Evolutionary conservation across 2,329 filamentous ascomycete species (phyloP), one percentile per base, ranked within the genome.

Genomic region (Phyllosticta ampelicida): DNA sequence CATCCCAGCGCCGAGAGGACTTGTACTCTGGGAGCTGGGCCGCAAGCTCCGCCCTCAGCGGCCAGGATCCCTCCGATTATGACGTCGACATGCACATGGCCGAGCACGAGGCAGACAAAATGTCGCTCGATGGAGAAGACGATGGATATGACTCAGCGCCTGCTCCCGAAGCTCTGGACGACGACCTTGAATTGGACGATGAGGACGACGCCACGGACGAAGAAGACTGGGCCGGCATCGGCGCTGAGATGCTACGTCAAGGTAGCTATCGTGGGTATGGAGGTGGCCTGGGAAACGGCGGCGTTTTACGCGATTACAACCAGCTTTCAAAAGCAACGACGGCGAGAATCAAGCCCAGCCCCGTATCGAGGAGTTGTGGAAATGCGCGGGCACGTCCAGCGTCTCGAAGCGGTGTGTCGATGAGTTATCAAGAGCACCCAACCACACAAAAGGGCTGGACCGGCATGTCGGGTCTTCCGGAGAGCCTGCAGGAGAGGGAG

Each of bases 141-240:
- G 52, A 20, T 16, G 56, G 44, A 6, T 59, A 59, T n/a, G 57
- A 59, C 30, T 55, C 57, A 48, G 48, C 57, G 13, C 29, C 57
- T 16, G 90, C 86, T 29, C 87, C 90, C 65, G 86, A 86, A 18
- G 81, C 82, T 49, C 61, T 63, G 57, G 86, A 87, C 60, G 86
- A 89, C 65, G 87, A 95, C 68, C 84, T 89, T 61, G 86, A 87
- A 20, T 26, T 56, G 2, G 51, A 58, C 63, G 57, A 59, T 11
- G 65, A 64, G 18, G 73, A 76, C 62, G 90, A 96, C 68, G 82
- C 89, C 60, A 97, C 94, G 21, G 94, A 97, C 69, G 90, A 96
- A 69, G 92, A 97, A 73, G 91, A 97, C 73, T 96, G 92, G 91
- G 89, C 88, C 52, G 84, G 87, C 55, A 87, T 96, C 62, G 92